Conservation (phyloP, 1,284 basidiomycete species). For the Boletus semigastroideus region DNA sequence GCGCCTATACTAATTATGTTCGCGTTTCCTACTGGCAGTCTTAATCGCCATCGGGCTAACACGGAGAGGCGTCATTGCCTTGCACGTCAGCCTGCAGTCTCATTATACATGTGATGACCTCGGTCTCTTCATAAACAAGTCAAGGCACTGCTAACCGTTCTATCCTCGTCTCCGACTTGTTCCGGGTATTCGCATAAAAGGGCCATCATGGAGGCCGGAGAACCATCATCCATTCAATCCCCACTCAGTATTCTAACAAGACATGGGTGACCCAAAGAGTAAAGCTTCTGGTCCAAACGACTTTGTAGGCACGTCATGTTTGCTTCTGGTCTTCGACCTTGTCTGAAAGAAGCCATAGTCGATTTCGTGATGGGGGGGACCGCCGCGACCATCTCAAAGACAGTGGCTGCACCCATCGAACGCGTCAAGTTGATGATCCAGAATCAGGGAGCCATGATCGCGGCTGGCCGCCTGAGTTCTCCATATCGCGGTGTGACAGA, state of each 20-base stretch:
- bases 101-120: not conserved
- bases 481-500: constrained; percentile 64
- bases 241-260: constrained; percentile 23
- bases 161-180: constrained; percentile 13
- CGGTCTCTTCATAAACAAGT: not conserved
- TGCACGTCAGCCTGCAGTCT: not conserved
- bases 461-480: constrained; percentile 51
- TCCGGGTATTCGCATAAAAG: constrained; percentile 20
- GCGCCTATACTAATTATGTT: not conserved
- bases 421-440: constrained; percentile 71
- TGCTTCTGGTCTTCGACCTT: not conserved
- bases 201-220: not conserved
- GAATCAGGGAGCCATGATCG: constrained; percentile 61
- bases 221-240: constrained; percentile 8
- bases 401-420: constrained; percentile 71
- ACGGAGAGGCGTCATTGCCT: constrained; percentile 18
- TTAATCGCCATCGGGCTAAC: constrained; percentile 11
- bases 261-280: constrained; percentile 13
- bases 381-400: constrained; percentile 63
- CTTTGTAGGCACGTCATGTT: constrained; percentile 23
- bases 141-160: not conserved
- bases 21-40: no score
- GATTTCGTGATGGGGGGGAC: constrained; percentile 54
- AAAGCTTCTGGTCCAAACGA: constrained; percentile 9
- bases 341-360: constrained; percentile 26